Conservation (phyloP, 176 grass and related monocot species). For the Urochloa ruziziensis region DNA sequence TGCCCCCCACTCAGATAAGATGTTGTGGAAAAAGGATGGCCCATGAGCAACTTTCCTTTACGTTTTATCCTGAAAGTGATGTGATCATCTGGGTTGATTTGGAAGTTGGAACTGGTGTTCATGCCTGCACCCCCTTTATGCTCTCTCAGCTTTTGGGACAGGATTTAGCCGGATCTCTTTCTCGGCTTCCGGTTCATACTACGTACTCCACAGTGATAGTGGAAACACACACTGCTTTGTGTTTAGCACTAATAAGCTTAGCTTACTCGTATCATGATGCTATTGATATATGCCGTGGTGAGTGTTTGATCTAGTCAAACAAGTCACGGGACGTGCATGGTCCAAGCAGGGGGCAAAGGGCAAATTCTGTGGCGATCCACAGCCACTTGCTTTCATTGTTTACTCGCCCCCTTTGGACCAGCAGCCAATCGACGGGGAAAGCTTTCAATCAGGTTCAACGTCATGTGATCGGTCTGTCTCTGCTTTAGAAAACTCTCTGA, state of each 20-base stretch:
- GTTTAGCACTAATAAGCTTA: not conserved
- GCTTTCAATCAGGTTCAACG: conserved; percentile 12
- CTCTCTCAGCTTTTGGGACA: conserved; percentile 5
- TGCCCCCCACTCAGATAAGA: conserved; percentile 3
- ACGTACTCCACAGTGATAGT: not conserved
- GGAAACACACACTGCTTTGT: not conserved
- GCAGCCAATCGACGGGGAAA: not conserved
- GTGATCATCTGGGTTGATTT: not conserved
- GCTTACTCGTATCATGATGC: not conserved
- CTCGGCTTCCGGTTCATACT: not conserved
- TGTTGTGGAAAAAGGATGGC: conserved; percentile 11
- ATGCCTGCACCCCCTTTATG: not conserved
- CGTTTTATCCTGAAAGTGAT: conserved; percentile 42
- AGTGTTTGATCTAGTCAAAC: not conserved
- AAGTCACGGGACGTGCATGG: conserved; percentile 1
- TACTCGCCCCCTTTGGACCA: conserved; percentile 13
- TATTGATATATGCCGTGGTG: not conserved
- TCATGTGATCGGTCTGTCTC: not conserved
- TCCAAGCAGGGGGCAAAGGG: not conserved
- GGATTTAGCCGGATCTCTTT: conserved; percentile 3
- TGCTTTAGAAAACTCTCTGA: not conserved
- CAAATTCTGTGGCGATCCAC: not conserved
- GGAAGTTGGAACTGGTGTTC: conserved; percentile 25
- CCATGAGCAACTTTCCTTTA: not conserved
- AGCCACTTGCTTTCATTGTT: not conserved